Evolutionary conservation across 306 rosid genomes (phyloP).

Genomic region (Styphnolobium japonicum): DNA sequence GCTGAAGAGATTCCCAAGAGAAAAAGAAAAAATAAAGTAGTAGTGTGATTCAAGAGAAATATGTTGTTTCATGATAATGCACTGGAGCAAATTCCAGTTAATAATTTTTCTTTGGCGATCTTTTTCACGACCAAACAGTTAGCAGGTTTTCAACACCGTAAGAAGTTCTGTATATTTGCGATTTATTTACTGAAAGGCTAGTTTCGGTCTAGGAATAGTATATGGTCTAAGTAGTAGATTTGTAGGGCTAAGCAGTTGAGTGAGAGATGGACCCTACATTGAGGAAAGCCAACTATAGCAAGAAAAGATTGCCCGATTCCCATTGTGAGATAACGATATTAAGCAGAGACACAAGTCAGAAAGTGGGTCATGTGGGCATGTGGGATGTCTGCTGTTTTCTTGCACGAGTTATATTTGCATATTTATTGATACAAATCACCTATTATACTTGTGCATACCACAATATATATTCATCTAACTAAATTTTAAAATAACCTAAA

Average conservation of each 20-base stretch:
- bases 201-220: background rate
- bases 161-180: too few species aligned
- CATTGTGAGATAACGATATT: slow-evolving; percentile 1
- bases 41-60: too few species aligned
- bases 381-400: slow-evolving; percentile 29
- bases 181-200: background rate
- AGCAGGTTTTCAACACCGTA: too few species aligned
- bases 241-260: background rate
- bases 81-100: too few species aligned
- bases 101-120: too few species aligned
- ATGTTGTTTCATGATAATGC: too few species aligned
- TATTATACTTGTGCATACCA: background rate
- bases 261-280: background rate
- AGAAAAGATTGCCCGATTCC: background rate
- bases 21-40: too few species aligned
- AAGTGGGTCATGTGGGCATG: slow-evolving; percentile 38
- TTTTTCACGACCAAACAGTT: too few species aligned
- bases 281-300: background rate
- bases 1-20: too few species aligned
- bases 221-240: slow-evolving; percentile 1
- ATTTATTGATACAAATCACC: background rate
- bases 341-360: slow-evolving; percentile 30
- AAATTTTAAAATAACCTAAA: background rate
- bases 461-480: background rate
- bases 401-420: background rate